Percentiles rank a stretch among this genome's conserved stretches.
Evolutionary conservation across 257 asterid genomes (phyloP).

Genomic region (Petunia secreta): DNA sequence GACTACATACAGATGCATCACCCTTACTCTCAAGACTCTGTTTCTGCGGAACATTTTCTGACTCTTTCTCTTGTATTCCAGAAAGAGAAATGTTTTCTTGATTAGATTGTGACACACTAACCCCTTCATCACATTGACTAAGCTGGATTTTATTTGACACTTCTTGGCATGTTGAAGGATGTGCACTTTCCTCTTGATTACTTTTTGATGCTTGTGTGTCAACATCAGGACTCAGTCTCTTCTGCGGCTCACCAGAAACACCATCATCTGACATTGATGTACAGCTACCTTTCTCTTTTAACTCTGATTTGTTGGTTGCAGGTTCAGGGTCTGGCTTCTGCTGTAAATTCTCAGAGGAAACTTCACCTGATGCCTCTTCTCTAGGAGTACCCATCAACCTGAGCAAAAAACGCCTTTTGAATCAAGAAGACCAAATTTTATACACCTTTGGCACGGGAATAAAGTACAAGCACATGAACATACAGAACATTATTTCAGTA

Average conservation of each 20-base stretch:
- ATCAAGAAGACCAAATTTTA: conserved; percentile 29
- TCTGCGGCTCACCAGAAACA: conserved; percentile 36
- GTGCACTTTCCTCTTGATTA: conserved; percentile 33
- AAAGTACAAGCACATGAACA: conserved; percentile 10
- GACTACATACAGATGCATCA: conserved; percentile 38
- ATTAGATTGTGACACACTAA: conserved; percentile 25
- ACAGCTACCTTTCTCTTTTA: conserved; percentile 13
- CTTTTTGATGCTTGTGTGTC: conserved; percentile 29
- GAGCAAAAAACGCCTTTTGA: conserved; percentile 7
- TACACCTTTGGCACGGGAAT: conserved; percentile 12
- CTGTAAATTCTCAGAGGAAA: conserved; percentile 39
- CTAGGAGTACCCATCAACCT: conserved; percentile 40
- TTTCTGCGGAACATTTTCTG: conserved; percentile 35
- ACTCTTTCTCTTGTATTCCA: conserved; percentile 32
- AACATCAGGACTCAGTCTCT: conserved; percentile 25
- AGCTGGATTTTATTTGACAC: conserved; percentile 34
- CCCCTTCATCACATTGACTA: conserved; percentile 14
- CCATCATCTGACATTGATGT: conserved; percentile 9
- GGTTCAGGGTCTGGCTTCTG: conserved; percentile 30
- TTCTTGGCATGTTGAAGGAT: conserved; percentile 27
- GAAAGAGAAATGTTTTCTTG: conserved; percentile 34
- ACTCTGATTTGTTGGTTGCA: conserved; percentile 35
- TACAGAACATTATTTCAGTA: conserved; percentile 3
- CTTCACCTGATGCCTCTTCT: conserved; percentile 39
- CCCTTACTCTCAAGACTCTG: conserved; percentile 36